Conservation (phyloP, 352 stramenopile species). For the Phytopythium ostracodes region DNA sequence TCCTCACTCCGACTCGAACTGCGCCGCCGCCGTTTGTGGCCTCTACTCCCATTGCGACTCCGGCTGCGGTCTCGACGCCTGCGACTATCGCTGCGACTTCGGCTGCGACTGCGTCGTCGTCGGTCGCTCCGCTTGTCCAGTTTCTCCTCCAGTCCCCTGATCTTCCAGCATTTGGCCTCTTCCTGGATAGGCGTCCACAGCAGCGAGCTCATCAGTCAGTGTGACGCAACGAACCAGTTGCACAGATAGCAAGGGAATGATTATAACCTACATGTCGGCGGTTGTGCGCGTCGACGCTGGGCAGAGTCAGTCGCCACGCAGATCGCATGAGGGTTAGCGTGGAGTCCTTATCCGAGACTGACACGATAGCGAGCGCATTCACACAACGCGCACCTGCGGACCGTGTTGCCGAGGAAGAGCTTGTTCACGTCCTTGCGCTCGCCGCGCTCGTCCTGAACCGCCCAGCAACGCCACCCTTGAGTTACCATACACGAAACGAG, state of each 20-base stretch:
- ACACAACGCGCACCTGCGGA: conserved; percentile 34
- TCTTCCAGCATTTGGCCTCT: conserved; percentile 59
- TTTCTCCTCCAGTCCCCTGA: conserved; percentile 34
- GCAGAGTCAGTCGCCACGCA: not conserved
- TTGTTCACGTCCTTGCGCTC: conserved; percentile 66
- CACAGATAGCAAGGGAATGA: too few species aligned
- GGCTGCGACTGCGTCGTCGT: conserved; percentile 14
- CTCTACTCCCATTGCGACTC: not conserved
- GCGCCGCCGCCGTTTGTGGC: not conserved
- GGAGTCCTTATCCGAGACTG: too few species aligned
- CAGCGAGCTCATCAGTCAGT: not conserved
- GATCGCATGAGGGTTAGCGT: too few species aligned
- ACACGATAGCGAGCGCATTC: too few species aligned
- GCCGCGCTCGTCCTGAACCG: conserved; percentile 18
- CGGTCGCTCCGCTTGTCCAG: conserved; percentile 12
- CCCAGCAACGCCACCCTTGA: not conserved
- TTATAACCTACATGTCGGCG: conserved; percentile 35
- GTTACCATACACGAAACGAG: not conserved
- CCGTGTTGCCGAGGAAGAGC: conserved; percentile 55
- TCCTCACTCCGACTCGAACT: conserved; percentile 4
- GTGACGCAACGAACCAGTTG: too few species aligned
- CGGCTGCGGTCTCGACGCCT: not conserved
- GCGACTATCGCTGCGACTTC: not conserved
- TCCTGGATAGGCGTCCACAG: conserved; percentile 19
- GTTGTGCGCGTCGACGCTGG: conserved; percentile 59